Conservation (phyloP, 176 grass and related monocot species). For the Triticum timopheevii region DNA sequence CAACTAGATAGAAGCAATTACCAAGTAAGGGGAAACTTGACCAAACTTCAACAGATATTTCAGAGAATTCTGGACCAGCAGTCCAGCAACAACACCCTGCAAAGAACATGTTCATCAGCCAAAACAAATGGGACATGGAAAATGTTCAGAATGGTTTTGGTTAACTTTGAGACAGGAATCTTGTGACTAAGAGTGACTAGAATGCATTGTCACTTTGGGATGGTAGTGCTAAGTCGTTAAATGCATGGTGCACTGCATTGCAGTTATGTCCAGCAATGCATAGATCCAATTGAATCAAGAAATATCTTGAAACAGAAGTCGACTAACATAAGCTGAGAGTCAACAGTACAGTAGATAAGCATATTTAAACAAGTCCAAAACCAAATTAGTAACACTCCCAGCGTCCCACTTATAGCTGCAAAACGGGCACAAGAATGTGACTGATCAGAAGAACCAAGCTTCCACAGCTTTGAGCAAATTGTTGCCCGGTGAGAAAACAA, state of each 20-base stretch:
- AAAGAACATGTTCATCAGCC: slow-evolving; percentile 22
- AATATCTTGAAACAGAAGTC: background rate
- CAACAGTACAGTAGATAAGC: background rate
- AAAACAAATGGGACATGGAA: slow-evolving; percentile 12
- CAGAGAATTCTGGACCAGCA: slow-evolving; percentile 88
- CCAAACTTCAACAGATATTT: slow-evolving; percentile 98
- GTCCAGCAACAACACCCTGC: slow-evolving; percentile 94
- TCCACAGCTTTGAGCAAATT: slow-evolving; percentile 8
- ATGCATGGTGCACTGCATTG: background rate
- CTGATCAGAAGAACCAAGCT: background rate
- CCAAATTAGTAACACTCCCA: background rate
- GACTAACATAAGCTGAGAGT: background rate
- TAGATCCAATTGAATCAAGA: background rate
- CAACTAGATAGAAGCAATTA: slow-evolving; percentile 41
- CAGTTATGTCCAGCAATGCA: background rate
- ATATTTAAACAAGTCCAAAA: background rate
- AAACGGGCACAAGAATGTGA: background rate
- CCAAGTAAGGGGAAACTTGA: slow-evolving; percentile 94
- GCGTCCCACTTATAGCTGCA: background rate
- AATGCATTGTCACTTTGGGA: background rate
- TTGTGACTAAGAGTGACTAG: slow-evolving; percentile 2
- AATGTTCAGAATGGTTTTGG: background rate
- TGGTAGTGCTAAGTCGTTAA: background rate
- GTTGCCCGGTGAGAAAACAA: slow-evolving; percentile 4
- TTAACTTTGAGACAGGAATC: slow-evolving; percentile 20